phyloP scores from a whole-genome alignment of 2,329 filamentous ascomycete species.

The Cladophialophora exuberans region DNA sequence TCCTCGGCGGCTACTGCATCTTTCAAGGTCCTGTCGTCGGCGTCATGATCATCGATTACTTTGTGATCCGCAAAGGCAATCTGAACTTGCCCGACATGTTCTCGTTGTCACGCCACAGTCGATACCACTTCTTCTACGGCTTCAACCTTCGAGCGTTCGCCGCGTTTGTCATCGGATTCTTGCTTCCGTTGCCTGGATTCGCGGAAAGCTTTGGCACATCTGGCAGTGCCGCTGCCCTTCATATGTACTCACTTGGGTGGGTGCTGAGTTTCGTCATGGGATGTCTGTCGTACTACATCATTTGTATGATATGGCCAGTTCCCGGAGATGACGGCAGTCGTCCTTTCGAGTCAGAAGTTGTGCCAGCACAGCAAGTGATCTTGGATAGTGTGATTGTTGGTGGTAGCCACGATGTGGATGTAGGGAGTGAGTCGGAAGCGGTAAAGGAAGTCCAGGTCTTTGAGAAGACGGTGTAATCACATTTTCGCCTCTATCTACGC shows the following conservation, averaged over 20 bases:
- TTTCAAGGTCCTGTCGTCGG: slow-evolving; percentile 13
- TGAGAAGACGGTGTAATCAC: no score
- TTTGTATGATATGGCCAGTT: no score
- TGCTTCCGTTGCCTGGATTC: slow-evolving; percentile 13
- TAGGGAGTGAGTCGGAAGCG: no score
- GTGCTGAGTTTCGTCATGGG: slow-evolving; percentile 6
- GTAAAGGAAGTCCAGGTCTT: no score
- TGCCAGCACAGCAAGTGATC: no score
- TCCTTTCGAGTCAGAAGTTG: no score
- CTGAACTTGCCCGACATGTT: slow-evolving; percentile 10
- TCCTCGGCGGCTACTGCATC: slow-evolving; percentile 15
- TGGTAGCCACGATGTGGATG: no score
- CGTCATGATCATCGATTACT: slow-evolving; percentile 16
- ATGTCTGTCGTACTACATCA: neutral
- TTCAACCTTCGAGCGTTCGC: slow-evolving; percentile 11
- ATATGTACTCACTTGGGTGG: slow-evolving; percentile 6
- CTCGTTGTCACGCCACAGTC: slow-evolving; percentile 1
- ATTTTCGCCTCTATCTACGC: no score
- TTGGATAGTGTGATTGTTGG: no score
- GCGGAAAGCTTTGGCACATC: slow-evolving; percentile 7
- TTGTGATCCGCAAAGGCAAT: slow-evolving; percentile 8
- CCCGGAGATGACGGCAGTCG: no score
- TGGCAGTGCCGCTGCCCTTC: slow-evolving; percentile 5
- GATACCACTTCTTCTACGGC: slow-evolving; percentile 7
- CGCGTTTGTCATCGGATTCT: slow-evolving; percentile 7